These are phyloP conservation scores for Cyclocybe aegerita DNA, from an alignment of 768 basidiomycete genomes.

Conservation along the genomic window DNA sequence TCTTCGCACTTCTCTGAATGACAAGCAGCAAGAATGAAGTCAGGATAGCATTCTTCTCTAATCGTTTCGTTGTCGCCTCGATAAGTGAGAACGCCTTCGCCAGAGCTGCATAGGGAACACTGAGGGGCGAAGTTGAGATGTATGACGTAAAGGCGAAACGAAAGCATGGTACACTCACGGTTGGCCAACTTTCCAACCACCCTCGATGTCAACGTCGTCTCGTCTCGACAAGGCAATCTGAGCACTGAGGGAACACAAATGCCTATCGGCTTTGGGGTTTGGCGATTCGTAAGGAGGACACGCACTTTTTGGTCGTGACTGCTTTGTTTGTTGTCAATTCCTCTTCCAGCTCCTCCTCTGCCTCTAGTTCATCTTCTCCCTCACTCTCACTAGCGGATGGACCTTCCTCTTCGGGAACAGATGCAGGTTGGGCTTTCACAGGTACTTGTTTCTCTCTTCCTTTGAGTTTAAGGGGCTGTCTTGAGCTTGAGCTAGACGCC, in stretches of 20 bases:
- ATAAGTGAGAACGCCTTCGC: constrained; percentile 87
- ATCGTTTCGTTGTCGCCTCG: constrained; percentile 91
- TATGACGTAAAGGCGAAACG: background rate
- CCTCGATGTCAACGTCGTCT: constrained; percentile 71
- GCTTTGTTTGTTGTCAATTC: constrained; percentile 26
- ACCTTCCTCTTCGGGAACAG: constrained; percentile 20
- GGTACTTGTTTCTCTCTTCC: constrained; percentile 14
- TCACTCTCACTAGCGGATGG: constrained; percentile 24
- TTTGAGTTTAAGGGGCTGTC: constrained; percentile 3
- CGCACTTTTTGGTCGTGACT: constrained; percentile 64
- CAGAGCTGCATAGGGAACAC: constrained; percentile 93
- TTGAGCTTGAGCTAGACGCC: background rate
- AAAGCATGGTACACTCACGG: constrained; percentile 54
- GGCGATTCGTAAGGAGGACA: background rate
- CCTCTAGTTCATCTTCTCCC: constrained; percentile 25
- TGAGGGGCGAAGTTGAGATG: constrained; percentile 27
- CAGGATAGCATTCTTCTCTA: constrained; percentile 88
- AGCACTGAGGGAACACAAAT: constrained; percentile 43
- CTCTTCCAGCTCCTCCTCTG: constrained; percentile 30
- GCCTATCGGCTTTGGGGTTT: background rate
- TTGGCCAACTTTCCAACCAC: constrained; percentile 82
- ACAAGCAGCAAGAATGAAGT: constrained; percentile 89
- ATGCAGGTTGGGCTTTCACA: constrained; percentile 11
- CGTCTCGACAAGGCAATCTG: constrained; percentile 61
- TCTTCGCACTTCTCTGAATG: constrained; percentile 79